Base-by-base conservation (phyloP, 208 protist genomes). In the Trypanosoma boissoni region DNA sequence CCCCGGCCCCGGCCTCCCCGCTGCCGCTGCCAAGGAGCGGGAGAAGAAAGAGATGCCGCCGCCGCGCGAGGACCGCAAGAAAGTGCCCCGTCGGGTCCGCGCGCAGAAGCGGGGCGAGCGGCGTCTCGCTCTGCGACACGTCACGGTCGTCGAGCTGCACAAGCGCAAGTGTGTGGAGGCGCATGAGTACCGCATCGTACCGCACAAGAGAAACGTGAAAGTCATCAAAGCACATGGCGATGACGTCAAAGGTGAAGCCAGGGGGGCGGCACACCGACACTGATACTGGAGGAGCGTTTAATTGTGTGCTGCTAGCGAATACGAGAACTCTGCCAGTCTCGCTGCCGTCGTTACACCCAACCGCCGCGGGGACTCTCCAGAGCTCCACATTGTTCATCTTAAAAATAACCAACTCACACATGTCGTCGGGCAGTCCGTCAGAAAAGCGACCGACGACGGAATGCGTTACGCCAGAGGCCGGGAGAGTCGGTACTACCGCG, bases 191-290 rank as follows among this genome's bases (percentile, higher is more conserved):
- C 1, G 83, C 61, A 72, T 93, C 82, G 53, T 81, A 91, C 46
- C 77, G 67, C 18, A 96, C 34, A 54, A 96, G 78, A 2, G 89
- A 93, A 18, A 92, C 53, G 69, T 93, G 89, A 46, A 85, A 85
- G 58, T 96, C 82, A 52, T 92, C 86, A 55, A 96, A 82, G 16
- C 88, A 76, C 31, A 91, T 63, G 2, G 72, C 82, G 1, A 96
- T 32, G 39, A 91, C 44, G 61, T 96, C 89, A 5, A 81, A 60
- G 4, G 56, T 21, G 20, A 74, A 61, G 1, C 73, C 74, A 4
- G 72, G 57, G 2, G 88, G 88, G 1, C 80, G 79, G 53, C 82
- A 95, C 3, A 58, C 44, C 0, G 62, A 60, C 31, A 85, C 77
- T 3, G 52, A 60, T 0, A 90, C 32, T 8, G 83, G 83, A 2